Percentiles rank a stretch among this genome's conserved stretches.
Conservation (phyloP, 192 early-diverging fungal genomes). For the Coemansia biformis region DNA sequence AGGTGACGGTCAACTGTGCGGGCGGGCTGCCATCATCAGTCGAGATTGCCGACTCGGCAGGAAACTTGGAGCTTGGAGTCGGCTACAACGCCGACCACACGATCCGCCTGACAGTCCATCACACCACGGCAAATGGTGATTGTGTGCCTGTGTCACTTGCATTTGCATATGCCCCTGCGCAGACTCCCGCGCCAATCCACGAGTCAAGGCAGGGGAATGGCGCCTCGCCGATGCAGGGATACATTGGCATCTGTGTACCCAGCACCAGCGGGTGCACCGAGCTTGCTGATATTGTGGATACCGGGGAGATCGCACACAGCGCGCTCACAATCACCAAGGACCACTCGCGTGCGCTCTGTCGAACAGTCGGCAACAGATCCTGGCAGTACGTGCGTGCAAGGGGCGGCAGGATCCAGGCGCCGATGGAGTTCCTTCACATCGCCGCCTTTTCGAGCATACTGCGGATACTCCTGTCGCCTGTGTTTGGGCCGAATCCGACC, state of each 20-base stretch:
- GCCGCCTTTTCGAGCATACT: constrained; percentile 58
- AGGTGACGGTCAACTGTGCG: not conserved
- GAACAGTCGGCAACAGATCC: constrained; percentile 60
- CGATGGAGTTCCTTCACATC: constrained; percentile 86
- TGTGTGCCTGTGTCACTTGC: constrained; percentile 21
- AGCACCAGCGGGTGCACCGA: constrained; percentile 3
- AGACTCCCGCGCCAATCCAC: constrained; percentile 10
- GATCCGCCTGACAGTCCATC: constrained; percentile 46
- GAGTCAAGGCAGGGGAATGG: not conserved
- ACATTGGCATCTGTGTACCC: constrained; percentile 8
- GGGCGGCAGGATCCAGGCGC: constrained; percentile 57
- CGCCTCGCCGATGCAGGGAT: not conserved
- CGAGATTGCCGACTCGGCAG: constrained; percentile 28
- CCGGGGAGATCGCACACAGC: not conserved
- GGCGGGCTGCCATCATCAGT: not conserved
- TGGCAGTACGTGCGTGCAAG: constrained; percentile 47
- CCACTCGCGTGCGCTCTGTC: constrained; percentile 77
- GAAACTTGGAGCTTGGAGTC: constrained; percentile 64
- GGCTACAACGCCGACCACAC: constrained; percentile 51
- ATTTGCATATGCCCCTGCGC: constrained; percentile 10
- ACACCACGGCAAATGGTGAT: constrained; percentile 35
- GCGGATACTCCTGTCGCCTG: constrained; percentile 50
- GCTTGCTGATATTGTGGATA: constrained; percentile 2
- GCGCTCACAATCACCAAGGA: constrained; percentile 56
- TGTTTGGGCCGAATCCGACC: constrained; percentile 80